Conservation (phyloP, 1,284 basidiomycete species). For the Ceratobasidium sp. region DNA sequence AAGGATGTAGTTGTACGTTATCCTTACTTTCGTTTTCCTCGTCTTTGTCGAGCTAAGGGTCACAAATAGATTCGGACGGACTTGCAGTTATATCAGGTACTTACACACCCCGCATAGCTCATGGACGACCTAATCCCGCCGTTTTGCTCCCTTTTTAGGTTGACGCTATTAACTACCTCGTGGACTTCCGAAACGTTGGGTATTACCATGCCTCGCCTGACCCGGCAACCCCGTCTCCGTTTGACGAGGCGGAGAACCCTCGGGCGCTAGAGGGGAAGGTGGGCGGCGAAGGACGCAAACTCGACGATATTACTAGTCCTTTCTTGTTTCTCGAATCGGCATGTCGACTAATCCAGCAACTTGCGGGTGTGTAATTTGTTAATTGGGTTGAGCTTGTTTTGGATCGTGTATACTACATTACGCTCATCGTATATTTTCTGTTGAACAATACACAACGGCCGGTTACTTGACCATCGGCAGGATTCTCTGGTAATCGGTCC, state of each 20-base stretch:
- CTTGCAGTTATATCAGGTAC: slow-evolving; percentile 88
- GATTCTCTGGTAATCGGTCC: slow-evolving; percentile 86
- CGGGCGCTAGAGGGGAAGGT: slow-evolving; percentile 1
- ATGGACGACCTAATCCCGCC: neutral
- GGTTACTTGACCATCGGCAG: slow-evolving; percentile 59
- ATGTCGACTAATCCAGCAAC: slow-evolving; percentile 78
- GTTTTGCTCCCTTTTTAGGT: slow-evolving; percentile 49
- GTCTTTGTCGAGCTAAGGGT: slow-evolving; percentile 15
- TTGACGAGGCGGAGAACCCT: slow-evolving; percentile 11
- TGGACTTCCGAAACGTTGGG: slow-evolving; percentile 89
- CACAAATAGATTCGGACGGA: slow-evolving; percentile 86
- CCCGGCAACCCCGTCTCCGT: slow-evolving; percentile 14
- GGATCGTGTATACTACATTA: slow-evolving; percentile 28
- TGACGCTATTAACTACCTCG: slow-evolving; percentile 94
- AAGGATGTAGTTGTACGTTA: slow-evolving; percentile 86
- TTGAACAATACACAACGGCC: neutral
- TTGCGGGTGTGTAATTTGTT: slow-evolving; percentile 62
- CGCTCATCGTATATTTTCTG: neutral
- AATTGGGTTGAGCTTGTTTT: neutral
- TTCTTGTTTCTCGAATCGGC: slow-evolving; percentile 98
- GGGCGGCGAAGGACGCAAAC: slow-evolving; percentile 23
- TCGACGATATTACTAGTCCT: slow-evolving; percentile 81
- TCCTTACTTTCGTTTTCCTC: neutral
- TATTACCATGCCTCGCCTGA: slow-evolving; percentile 25
- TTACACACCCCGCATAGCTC: neutral